Evolutionary conservation across 805 yeast species (phyloP), one percentile per base, ranked within the genome.

Genomic region (Clavispora vitiphila): DNA sequence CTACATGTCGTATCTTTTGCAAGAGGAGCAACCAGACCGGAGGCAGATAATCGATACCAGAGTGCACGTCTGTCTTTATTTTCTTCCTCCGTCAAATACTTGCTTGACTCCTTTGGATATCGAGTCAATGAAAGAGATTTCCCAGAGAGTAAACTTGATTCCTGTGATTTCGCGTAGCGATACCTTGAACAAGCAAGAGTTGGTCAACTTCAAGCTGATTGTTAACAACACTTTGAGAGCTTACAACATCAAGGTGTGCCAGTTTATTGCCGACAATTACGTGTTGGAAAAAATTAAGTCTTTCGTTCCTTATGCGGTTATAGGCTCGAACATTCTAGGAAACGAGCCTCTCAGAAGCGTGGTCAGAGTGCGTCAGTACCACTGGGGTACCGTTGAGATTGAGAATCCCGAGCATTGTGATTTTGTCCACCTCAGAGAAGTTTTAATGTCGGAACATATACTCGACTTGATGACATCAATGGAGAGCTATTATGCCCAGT

Each of bases 381-480:
- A 69, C 14, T 90, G 96, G 96, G 97, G 97, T 0, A 61, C 77
- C 18, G 86, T 86, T 11, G 96, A 89, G 56, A 84, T 86, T 31
- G 96, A 86, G 55, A 83, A 87, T 58, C 76, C 74, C 15, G 61
- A 67, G 8, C 89, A 84, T 60, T 86, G 95, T 62, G 96, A 91
- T 58, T 88, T 88, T 55, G 48, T 62, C 22, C 71, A 71, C 46
- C 70, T 90, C 48, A 77, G 86, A 50, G 74, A 79, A 26, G 62
- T 87, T 29, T 65, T 90, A 37, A 69, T 90, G 62, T 73, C 81
- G 19, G 73, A 80, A 16, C 76, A 86, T 61, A 76, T 87, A 83
- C 74, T 85, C 38, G 96, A 89, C 55, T 73, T 90, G 50, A 79
- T 87, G 31, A 57, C 67, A n/a, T 72, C 88, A 7, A 86, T 95